Percentiles rank a stretch among this genome's conserved stretches.
These are phyloP conservation scores for Calamus simplicifolius DNA, from an alignment of 176 grass and related monocot genomes.

Conservation along the genomic window DNA sequence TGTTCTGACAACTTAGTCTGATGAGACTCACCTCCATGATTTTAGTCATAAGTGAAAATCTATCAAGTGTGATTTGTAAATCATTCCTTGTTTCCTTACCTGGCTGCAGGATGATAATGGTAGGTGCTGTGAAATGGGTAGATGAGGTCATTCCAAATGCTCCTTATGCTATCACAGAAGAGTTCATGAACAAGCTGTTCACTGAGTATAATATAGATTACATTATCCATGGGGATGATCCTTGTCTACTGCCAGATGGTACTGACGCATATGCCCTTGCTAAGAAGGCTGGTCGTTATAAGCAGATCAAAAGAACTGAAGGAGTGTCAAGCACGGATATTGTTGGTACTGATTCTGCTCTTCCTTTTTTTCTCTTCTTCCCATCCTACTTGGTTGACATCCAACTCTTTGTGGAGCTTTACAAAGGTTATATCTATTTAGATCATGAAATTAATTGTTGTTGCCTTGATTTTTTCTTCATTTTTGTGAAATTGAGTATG, in stretches of 20 bases:
- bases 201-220: slow-evolving; percentile 5
- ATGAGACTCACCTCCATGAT: too few relatives aligned
- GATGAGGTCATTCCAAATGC: slow-evolving; percentile 1
- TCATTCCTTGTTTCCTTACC: too few relatives aligned
- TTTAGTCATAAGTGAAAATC: too few relatives aligned
- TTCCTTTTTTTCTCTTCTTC: background rate
- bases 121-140: slow-evolving; percentile 4
- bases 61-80: too few relatives aligned
- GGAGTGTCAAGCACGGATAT: slow-evolving; percentile 4
- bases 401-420: too few relatives aligned
- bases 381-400: background rate
- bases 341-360: background rate
- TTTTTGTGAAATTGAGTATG: too few relatives aligned
- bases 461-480: too few relatives aligned
- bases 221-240: slow-evolving; percentile 7
- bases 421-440: too few relatives aligned
- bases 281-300: background rate
- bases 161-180: slow-evolving; percentile 6
- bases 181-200: slow-evolving; percentile 4
- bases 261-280: slow-evolving; percentile 4
- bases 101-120: background rate
- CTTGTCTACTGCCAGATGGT: background rate
- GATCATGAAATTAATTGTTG: too few relatives aligned
- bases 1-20: too few relatives aligned
- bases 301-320: slow-evolving; percentile 5